Evolutionary conservation across 176 grass and related monocot genomes (phyloP).

Genomic region (Phyllostachys edulis): DNA sequence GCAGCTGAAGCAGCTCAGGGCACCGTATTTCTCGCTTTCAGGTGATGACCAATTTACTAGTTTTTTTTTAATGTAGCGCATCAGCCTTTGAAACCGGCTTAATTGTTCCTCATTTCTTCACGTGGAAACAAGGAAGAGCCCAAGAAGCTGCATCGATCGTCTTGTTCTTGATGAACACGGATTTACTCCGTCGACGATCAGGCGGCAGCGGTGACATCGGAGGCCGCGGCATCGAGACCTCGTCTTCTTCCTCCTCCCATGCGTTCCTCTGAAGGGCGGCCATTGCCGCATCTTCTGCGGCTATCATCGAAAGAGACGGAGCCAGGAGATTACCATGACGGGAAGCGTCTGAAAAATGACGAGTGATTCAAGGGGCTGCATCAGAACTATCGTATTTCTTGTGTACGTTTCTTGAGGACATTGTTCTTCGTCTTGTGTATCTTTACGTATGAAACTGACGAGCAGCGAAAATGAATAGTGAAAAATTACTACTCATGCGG

Average conservation of each 20-base stretch:
- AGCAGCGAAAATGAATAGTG: too few species aligned
- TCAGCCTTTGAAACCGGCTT: neutral
- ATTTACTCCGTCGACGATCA: neutral
- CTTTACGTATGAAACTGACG: too few species aligned
- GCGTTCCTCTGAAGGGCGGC: neutral
- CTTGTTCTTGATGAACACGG: neutral
- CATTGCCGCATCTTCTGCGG: neutral
- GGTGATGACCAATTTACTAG: neutral
- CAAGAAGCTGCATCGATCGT: slow-evolving; percentile 30
- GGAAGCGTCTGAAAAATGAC: neutral
- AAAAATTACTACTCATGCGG: too few species aligned
- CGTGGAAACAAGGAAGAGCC: slow-evolving; percentile 59
- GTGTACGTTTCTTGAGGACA: too few species aligned
- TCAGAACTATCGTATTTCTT: neutral
- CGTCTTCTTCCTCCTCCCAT: neutral
- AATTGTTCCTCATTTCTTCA: neutral
- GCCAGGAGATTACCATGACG: neutral
- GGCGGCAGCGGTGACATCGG: neutral
- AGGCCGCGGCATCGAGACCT: neutral
- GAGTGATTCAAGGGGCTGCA: neutral
- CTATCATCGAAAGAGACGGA: neutral
- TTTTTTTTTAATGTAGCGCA: too few species aligned
- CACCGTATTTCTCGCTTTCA: slow-evolving; percentile 72
- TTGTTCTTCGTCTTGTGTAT: too few species aligned
- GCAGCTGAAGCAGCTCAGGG: slow-evolving; percentile 71